Percentiles rank a stretch among this genome's conserved stretches.
Conservation (phyloP, 768 basidiomycete species). For the Pleurotus citrinopileatus region DNA sequence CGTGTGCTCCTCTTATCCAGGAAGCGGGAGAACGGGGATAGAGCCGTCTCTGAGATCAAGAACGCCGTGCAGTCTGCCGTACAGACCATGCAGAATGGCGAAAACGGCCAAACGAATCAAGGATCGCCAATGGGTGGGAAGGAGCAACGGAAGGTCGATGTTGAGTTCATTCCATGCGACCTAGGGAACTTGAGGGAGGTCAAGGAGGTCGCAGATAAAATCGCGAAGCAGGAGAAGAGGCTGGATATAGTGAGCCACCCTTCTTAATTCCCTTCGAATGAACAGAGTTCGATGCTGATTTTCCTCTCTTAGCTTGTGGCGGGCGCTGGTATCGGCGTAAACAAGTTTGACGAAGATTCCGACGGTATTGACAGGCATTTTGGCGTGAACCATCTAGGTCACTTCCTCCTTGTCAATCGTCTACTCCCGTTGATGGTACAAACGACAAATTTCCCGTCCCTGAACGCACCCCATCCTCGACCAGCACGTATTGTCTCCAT, state of each 20-base stretch:
- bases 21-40: constrained; percentile 23
- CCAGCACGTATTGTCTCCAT: neutral
- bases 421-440: neutral
- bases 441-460: neutral
- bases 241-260: constrained; percentile 10
- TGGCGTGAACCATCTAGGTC: constrained; percentile 6
- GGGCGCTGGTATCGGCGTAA: neutral
- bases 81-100: constrained; percentile 10
- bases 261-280: neutral
- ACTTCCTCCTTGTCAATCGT: constrained; percentile 4
- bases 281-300: neutral
- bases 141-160: constrained; percentile 28
- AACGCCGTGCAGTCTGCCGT: neutral
- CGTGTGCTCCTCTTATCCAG: constrained; percentile 43
- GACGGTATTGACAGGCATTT: constrained; percentile 4
- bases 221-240: constrained; percentile 7
- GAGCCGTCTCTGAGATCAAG: neutral
- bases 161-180: constrained; percentile 23
- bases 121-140: constrained; percentile 22
- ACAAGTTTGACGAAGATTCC: neutral
- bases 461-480: neutral
- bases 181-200: constrained; percentile 12
- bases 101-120: constrained; percentile 34
- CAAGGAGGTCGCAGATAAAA: constrained; percentile 4
- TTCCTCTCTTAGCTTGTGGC: neutral